Evolutionary conservation across 768 basidiomycete genomes (phyloP).

Genomic region (Boletus rubescentipes): DNA sequence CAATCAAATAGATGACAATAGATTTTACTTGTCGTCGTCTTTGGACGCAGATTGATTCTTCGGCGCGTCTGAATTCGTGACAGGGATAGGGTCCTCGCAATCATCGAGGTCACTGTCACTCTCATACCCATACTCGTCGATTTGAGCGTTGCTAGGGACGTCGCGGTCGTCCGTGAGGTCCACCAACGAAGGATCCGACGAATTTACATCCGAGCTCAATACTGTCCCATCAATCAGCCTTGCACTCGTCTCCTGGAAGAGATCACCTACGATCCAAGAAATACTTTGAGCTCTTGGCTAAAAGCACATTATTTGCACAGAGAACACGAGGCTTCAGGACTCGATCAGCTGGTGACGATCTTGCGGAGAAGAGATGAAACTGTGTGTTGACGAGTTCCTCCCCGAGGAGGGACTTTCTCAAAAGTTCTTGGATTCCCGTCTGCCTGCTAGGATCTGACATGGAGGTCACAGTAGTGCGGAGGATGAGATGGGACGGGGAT

Average conservation of each 20-base stretch:
- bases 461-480: neutral
- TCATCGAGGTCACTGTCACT: slow-evolving; percentile 39
- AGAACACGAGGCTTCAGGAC: slow-evolving; percentile 22
- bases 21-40: slow-evolving; percentile 5
- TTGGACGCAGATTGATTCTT: neutral
- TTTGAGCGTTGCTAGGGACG: slow-evolving; percentile 1
- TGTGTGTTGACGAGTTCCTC: slow-evolving; percentile 32
- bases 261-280: slow-evolving; percentile 25
- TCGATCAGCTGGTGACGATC: slow-evolving; percentile 6
- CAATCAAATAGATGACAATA: neutral
- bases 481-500: neutral
- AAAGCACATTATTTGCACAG: slow-evolving; percentile 28
- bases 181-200: slow-evolving; percentile 11
- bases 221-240: slow-evolving; percentile 27
- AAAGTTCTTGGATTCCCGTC: slow-evolving; percentile 18
- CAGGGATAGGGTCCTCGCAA: slow-evolving; percentile 4
- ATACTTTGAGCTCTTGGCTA: slow-evolving; percentile 28
- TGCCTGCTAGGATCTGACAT: slow-evolving; percentile 8
- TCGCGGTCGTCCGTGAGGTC: slow-evolving; percentile 14
- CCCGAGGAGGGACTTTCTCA: slow-evolving; percentile 18
- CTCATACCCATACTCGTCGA: slow-evolving; percentile 31
- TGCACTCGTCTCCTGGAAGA: no score
- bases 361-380: slow-evolving; percentile 32
- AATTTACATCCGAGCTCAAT: slow-evolving; percentile 7
- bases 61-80: neutral